Base-by-base conservation (phyloP, 768 basidiomycete genomes). In the Phlebiopsis flavidoalba region DNA sequence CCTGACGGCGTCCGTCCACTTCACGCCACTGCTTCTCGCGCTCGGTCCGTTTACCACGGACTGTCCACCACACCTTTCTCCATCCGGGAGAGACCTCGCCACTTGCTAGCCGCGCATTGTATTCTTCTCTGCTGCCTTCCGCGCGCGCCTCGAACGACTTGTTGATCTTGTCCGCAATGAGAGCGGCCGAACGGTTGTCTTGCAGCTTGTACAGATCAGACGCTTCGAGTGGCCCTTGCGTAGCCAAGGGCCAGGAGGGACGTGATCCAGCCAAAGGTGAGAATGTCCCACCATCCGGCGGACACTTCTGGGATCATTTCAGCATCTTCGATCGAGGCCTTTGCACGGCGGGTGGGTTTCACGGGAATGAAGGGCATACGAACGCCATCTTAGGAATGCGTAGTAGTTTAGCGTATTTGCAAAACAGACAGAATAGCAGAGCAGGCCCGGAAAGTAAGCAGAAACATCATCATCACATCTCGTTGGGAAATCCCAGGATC, bases 181-280 rank as follows among this genome's bases (percentile, higher is more conserved):
- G 67, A 1, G 76, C 79, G 0, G 93, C 81, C 1, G 82, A 77
- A 24, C 85, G 82, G 21, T 81, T 71, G 40, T 85, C 81, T 60
- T 85, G 85, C 24, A 95, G 83, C 71, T 84, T 89, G 79, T 87
- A 95, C 3, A 95, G 77, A 72, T 95, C 93, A 0, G 87, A 73
- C 0, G 86, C 85, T 67, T 93, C 88, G 2, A 96, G 79, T 0
- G 93, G 90, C 8, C 93, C 26, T 82, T 8, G 84, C 80, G 67
- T 93, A 93, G 8, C 93, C 93, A 11, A 93, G 75, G 10, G 76
- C 71, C 63, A 95, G 79, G 22, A 95, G 72, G 2, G 84, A 81
- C 2, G 84, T 85, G 19, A 95, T 79, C 93, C 93, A 95, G 48
- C 73, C 72, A 64, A 93, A 95, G 35, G 84, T 86, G 3, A 93